Percentiles rank a stretch among this genome's conserved stretches.
phyloP scores from a whole-genome alignment of 345 rosid species.

The Turritis glabra region DNA sequence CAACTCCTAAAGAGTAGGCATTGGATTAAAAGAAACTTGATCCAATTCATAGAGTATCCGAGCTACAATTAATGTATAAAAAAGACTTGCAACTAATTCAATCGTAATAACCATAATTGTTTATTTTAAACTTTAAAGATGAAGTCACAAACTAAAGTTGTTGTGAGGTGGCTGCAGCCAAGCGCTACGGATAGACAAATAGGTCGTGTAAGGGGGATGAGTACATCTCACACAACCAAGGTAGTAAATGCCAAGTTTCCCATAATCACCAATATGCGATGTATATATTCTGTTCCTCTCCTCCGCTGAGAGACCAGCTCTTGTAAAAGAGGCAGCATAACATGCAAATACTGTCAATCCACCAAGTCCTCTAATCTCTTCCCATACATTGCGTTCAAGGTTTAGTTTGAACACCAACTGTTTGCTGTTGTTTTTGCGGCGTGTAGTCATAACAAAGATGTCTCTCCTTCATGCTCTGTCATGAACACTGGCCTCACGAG shows the following conservation, averaged over 20 bases:
- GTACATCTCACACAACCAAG: too few relatives aligned
- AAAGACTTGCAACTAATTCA: background rate
- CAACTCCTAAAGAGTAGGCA: background rate
- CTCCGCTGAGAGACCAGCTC: background rate
- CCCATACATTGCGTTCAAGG: background rate
- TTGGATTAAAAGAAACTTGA: background rate
- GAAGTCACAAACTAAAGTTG: background rate
- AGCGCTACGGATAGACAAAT: background rate
- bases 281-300: background rate
- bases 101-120: background rate
- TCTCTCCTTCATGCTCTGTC: conserved; percentile 19
- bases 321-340: background rate
- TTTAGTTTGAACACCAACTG: background rate
- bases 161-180: background rate
- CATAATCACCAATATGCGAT: background rate
- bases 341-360: conserved; percentile 6
- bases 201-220: too few relatives aligned
- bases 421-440: background rate
- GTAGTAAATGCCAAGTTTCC: too few relatives aligned
- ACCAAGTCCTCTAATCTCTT: background rate
- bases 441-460: background rate
- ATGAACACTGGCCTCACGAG: background rate
- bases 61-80: background rate
- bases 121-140: background rate
- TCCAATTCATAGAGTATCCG: background rate